A percentile compares a stretch with the other conserved stretches of the same genome.
These are phyloP conservation scores for Aotearoamyces nothofagi DNA, from an alignment of 2,329 filamentous ascomycete genomes.

Conservation along the genomic window DNA sequence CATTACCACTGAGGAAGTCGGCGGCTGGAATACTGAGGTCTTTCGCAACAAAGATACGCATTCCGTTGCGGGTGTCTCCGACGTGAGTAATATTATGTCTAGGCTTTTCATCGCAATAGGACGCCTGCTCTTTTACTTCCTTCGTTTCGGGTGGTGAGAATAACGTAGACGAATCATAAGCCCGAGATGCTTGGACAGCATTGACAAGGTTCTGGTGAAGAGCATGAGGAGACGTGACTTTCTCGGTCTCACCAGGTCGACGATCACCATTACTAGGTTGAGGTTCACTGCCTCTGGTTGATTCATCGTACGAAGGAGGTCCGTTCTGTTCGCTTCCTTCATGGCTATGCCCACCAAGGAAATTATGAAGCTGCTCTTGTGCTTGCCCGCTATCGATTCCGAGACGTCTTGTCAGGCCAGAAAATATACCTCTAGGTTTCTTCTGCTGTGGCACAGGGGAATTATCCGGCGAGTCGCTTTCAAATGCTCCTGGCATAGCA, in stretches of 20 bases:
- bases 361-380: slow-evolving; percentile 28
- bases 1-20: slow-evolving; percentile 45
- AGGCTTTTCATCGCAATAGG: slow-evolving; percentile 71
- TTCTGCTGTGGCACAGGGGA: slow-evolving; percentile 25
- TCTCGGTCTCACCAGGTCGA: slow-evolving; percentile 14
- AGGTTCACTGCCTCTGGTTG: slow-evolving; percentile 6
- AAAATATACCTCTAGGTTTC: slow-evolving; percentile 45
- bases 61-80: slow-evolving; percentile 53
- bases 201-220: slow-evolving; percentile 59
- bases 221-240: slow-evolving; percentile 42
- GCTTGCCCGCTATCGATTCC: slow-evolving; percentile 42
- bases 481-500: slow-evolving; percentile 62
- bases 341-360: slow-evolving; percentile 19
- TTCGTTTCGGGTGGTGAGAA: slow-evolving; percentile 59
- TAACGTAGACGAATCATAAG: slow-evolving; percentile 59
- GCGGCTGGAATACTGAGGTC: slow-evolving; percentile 30
- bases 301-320: slow-evolving; percentile 15
- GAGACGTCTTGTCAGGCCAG: slow-evolving; percentile 47
- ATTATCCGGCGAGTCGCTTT: slow-evolving; percentile 43
- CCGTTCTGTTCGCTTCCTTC: slow-evolving; percentile 3
- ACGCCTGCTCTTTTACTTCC: slow-evolving; percentile 64
- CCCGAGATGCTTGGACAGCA: slow-evolving; percentile 63
- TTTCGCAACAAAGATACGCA: slow-evolving; percentile 58
- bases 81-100: slow-evolving; percentile 59
- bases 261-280: slow-evolving; percentile 2